These are phyloP conservation scores for Carex cristatella DNA, from an alignment of 176 grass and related monocot genomes.

Conservation along the genomic window DNA sequence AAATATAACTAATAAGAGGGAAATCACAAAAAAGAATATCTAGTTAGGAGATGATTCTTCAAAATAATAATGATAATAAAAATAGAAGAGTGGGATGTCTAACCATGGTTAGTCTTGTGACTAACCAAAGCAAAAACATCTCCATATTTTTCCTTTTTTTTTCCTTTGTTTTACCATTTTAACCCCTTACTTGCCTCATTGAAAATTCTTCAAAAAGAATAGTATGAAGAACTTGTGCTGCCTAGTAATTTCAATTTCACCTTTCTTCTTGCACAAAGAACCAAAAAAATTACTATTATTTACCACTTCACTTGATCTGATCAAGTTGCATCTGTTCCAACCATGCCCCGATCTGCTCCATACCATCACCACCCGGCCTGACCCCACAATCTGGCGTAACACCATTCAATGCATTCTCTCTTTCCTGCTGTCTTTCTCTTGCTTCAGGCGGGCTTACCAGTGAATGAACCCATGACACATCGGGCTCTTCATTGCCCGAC, in stretches of 20 bases:
- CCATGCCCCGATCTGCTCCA: constrained; percentile 79
- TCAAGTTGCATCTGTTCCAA: constrained; percentile 69
- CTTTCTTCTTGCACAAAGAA: constrained; percentile 31
- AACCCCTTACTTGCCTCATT: constrained; percentile 18
- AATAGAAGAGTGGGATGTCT: constrained; percentile 23
- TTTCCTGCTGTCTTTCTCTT: constrained; percentile 29
- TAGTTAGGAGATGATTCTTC: constrained; percentile 16
- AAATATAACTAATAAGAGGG: constrained; percentile 3
- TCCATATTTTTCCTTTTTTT: constrained; percentile 33
- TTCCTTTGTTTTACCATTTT: background rate
- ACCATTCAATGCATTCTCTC: constrained; percentile 15
- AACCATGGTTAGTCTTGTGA: constrained; percentile 11
- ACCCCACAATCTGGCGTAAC: constrained; percentile 13
- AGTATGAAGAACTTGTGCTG: constrained; percentile 10
- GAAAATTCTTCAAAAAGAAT: constrained; percentile 43
- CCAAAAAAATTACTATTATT: constrained; percentile 67
- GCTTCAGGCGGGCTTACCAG: constrained; percentile 38
- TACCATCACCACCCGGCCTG: constrained; percentile 25
- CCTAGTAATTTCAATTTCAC: constrained; percentile 4
- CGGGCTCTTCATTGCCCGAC: constrained; percentile 40
- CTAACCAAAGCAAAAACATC: constrained; percentile 36
- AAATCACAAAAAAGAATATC: constrained; percentile 20
- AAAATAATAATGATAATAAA: constrained; percentile 19
- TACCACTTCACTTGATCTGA: constrained; percentile 48
- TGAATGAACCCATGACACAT: constrained; percentile 77